Evolutionary conservation across 805 yeast genomes (phyloP).

Genomic region (Vanderwaltozyma yarrowii): DNA sequence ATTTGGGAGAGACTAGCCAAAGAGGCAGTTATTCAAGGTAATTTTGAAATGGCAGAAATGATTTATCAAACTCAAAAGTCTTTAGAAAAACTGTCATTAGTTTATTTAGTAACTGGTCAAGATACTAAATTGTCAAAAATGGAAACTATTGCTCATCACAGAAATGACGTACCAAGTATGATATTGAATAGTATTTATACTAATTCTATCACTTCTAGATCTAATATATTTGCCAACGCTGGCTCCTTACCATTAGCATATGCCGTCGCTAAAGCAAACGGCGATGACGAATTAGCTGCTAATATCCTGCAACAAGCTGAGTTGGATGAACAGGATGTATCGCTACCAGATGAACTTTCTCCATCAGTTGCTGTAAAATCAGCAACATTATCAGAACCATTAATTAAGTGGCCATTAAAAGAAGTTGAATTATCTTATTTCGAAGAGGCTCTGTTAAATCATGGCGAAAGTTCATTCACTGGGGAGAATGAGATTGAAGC

Average conservation of each 20-base stretch:
- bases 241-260: conserved; percentile 87
- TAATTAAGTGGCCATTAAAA: conserved; percentile 72
- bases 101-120: conserved; percentile 81
- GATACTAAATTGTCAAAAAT: conserved; percentile 62
- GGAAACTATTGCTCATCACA: conserved; percentile 38
- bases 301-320: conserved; percentile 64
- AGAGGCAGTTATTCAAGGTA: conserved; percentile 88
- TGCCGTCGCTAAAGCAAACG: conserved; percentile 81
- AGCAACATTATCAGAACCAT: conserved; percentile 38
- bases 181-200: conserved; percentile 75
- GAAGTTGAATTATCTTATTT: conserved; percentile 66
- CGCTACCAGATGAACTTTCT: conserved; percentile 45
- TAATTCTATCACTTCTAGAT: conserved; percentile 65
- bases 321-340: conserved; percentile 49
- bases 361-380: conserved; percentile 35
- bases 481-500: conserved; percentile 29
- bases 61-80: conserved; percentile 80
- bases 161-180: conserved; percentile 70
- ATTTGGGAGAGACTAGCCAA: conserved; percentile 77
- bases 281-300: conserved; percentile 65
- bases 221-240: conserved; percentile 59
- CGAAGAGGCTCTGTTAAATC: conserved; percentile 74
- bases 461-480: conserved; percentile 52
- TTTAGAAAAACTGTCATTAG: conserved; percentile 82
- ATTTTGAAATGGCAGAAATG: conserved; percentile 72